Conservation (phyloP, 2,329 filamentous ascomycete species). For the Emericellopsis atlantica region DNA sequence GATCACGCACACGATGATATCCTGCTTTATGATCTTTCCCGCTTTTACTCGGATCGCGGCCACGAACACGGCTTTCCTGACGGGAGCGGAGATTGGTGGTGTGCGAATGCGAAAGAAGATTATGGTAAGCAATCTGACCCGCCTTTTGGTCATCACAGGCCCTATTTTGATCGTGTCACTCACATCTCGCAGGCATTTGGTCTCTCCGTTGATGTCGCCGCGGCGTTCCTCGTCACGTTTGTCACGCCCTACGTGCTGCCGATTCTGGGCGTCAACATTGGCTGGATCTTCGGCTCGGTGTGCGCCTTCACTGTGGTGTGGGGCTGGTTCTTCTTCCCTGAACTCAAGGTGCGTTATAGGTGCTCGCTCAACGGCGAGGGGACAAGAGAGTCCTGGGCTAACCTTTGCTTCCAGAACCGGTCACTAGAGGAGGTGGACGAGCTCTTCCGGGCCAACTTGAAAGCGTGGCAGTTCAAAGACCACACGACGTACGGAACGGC, state of each 20-base stretch:
- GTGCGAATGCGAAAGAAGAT: conserved; percentile 4
- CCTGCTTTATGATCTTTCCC: conserved; percentile 2
- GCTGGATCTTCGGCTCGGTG: conserved; percentile 2
- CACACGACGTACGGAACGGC: conserved; percentile 1
- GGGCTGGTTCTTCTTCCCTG: conserved; percentile 1
- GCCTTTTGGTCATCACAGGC: no score
- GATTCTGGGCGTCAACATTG: conserved; percentile 1
- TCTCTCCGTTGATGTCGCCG: conserved; percentile 2
- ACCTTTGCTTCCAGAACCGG: neutral
- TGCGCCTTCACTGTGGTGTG: neutral
- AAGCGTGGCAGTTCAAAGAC: conserved; percentile 3
- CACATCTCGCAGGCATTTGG: neutral
- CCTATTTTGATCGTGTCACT: no score
- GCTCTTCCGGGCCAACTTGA: conserved; percentile 1
- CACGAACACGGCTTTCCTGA: conserved; percentile 2
- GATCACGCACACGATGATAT: conserved; percentile 1
- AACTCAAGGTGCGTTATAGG: conserved; percentile 1
- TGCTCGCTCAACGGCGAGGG: neutral
- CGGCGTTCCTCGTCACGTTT: conserved; percentile 5
- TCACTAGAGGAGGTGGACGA: conserved; percentile 3
- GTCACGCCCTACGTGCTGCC: conserved; percentile 3
- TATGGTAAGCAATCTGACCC: neutral
- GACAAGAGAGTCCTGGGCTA: neutral
- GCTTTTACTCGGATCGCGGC: conserved; percentile 1
- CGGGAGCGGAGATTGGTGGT: conserved; percentile 3